phyloP scores from a whole-genome alignment of 306 rosid genomes.

The Pueraria montana region DNA sequence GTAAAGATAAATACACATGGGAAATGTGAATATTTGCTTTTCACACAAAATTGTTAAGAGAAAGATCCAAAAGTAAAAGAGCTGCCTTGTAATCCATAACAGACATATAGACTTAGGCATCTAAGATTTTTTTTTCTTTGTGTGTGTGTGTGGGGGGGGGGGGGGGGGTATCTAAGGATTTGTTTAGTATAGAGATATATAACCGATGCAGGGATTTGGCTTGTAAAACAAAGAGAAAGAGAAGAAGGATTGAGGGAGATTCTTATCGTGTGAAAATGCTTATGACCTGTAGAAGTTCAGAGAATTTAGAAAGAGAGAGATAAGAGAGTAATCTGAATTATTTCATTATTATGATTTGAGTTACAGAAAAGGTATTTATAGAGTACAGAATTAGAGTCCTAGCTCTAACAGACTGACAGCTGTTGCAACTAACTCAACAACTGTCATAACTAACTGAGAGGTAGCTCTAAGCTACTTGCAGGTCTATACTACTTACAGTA shows the following conservation, averaged over 20 bases:
- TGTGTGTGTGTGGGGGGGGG: background rate
- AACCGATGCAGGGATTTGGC: background rate
- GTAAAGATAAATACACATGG: background rate
- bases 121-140: background rate
- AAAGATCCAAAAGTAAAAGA: conserved; percentile 7
- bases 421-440: background rate
- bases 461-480: background rate
- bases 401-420: background rate
- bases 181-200: background rate
- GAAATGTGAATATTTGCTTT: conserved; percentile 26
- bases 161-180: background rate
- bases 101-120: conserved; percentile 4
- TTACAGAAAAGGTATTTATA: too few species aligned
- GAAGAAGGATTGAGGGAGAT: background rate
- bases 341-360: too few species aligned
- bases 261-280: conserved; percentile 21
- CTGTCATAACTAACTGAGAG: background rate
- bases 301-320: too few species aligned
- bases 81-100: background rate
- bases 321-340: too few species aligned
- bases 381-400: background rate
- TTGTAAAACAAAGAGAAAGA: conserved; percentile 14
- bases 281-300: background rate
- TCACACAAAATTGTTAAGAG: conserved; percentile 2
- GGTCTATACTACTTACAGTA: background rate